A percentile compares a stretch with the other conserved stretches of the same genome.
Evolutionary conservation across 106 monocot genomes (phyloP).

Genomic region (Platanthera guangdongensis): DNA sequence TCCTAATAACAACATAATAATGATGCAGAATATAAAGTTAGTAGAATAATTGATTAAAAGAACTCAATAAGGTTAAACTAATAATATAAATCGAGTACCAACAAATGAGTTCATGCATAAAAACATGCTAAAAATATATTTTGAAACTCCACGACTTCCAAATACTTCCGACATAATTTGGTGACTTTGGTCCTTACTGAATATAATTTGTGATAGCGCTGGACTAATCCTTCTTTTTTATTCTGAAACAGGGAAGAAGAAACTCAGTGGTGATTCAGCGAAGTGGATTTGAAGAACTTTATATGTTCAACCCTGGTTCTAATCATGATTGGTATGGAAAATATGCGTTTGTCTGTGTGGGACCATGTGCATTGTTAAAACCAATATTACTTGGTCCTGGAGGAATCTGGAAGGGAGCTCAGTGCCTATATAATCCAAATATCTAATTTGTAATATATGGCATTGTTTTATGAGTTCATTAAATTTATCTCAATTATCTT

Average conservation of each 20-base stretch:
- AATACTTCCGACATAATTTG: not conserved
- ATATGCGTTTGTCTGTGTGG: conserved; percentile 46
- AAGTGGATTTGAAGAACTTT: conserved; percentile 54
- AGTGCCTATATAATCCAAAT: conserved; percentile 51
- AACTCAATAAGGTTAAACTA: too few relatives aligned
- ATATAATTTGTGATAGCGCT: too few relatives aligned
- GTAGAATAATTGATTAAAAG: too few relatives aligned
- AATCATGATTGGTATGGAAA: conserved; percentile 53
- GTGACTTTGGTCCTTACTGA: not conserved
- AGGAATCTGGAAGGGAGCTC: conserved; percentile 47
- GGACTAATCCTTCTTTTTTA: not conserved
- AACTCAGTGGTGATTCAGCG: conserved; percentile 38
- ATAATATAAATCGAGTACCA: too few relatives aligned
- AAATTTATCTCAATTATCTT: not conserved
- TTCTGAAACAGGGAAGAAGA: conserved; percentile 48
- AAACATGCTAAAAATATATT: too few relatives aligned
- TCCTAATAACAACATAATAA: too few relatives aligned
- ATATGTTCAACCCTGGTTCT: conserved; percentile 56
- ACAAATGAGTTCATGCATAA: too few relatives aligned
- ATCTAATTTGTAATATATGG: conserved; percentile 11
- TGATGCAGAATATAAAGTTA: too few relatives aligned
- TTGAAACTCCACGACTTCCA: too few relatives aligned
- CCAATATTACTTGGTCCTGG: conserved; percentile 37
- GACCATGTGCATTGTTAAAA: conserved; percentile 26
- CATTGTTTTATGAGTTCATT: not conserved